These are phyloP conservation scores for Rhypophila decipiens DNA, from an alignment of 495 filamentous ascomycete genomes.

Conservation along the genomic window DNA sequence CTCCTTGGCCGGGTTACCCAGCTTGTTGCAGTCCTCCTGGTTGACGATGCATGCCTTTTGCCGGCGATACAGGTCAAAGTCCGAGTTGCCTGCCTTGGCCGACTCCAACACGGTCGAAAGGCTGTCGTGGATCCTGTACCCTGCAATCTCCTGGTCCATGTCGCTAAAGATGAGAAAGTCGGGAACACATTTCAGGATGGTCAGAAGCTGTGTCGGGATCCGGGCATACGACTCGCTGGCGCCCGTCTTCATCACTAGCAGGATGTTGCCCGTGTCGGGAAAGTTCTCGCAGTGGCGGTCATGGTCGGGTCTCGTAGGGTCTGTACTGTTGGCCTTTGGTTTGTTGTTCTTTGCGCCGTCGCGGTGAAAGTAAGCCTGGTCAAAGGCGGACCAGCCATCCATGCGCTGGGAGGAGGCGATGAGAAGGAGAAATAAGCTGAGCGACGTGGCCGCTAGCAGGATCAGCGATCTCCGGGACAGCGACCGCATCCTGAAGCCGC, in stretches of 20 bases:
- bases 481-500: constrained; percentile 3
- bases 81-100: constrained; percentile 29
- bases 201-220: constrained; percentile 50
- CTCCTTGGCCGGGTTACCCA: constrained; percentile 21
- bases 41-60: constrained; percentile 37
- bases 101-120: constrained; percentile 38
- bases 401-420: constrained; percentile 21
- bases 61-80: constrained; percentile 51
- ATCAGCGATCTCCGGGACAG: constrained; percentile 1
- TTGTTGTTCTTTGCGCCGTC: neutral
- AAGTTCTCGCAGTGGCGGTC: constrained; percentile 27
- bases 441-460: constrained; percentile 11
- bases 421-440: constrained; percentile 22
- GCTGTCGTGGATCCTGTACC: constrained; percentile 45
- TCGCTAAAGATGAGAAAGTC: constrained; percentile 56
- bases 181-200: constrained; percentile 42
- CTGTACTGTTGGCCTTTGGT: neutral
- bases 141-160: constrained; percentile 43
- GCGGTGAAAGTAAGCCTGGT: constrained; percentile 11
- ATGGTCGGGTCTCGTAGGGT: neutral
- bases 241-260: constrained; percentile 53
- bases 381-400: constrained; percentile 19
- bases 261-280: constrained; percentile 32
- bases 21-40: constrained; percentile 35
- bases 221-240: constrained; percentile 46